These are phyloP conservation scores for Abrus precatorius DNA, from an alignment of 306 rosid genomes.

Conservation along the genomic window DNA sequence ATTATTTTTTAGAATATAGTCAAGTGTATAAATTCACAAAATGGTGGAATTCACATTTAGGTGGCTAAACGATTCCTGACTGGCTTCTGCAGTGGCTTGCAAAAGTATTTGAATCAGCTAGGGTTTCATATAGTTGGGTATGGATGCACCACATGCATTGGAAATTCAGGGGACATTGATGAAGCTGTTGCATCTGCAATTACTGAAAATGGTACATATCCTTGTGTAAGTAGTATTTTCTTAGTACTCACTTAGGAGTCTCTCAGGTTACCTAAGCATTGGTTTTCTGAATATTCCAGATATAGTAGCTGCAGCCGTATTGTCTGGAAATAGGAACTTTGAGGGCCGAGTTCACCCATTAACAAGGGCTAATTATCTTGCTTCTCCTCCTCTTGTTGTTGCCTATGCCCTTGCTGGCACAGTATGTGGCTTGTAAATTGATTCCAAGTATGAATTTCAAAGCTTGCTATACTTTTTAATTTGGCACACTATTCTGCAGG, in stretches of 20 bases:
- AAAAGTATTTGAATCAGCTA: constrained; percentile 86
- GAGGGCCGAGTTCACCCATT: constrained; percentile 98
- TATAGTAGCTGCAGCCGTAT: constrained; percentile 92
- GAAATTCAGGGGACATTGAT: constrained; percentile 93
- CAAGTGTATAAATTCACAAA: constrained; percentile 12
- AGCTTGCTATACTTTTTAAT: constrained; percentile 43
- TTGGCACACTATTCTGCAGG: constrained; percentile 64
- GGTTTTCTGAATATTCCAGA: constrained; percentile 61
- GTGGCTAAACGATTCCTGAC: constrained; percentile 28
- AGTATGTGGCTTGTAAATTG: constrained; percentile 63
- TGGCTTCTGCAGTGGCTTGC: constrained; percentile 74
- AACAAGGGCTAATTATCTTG: constrained; percentile 97
- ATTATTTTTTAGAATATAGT: constrained; percentile 35
- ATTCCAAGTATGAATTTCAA: constrained; percentile 19
- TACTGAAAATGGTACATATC: constrained; percentile 75
- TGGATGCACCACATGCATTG: constrained; percentile 99
- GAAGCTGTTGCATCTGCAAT: constrained; percentile 90
- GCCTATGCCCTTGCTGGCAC: constrained; percentile 99
- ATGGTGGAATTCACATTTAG: background rate
- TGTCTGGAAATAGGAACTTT: constrained; percentile 96
- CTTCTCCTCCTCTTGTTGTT: constrained; percentile 99
- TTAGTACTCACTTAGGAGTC: constrained; percentile 23
- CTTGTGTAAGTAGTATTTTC: constrained; percentile 35
- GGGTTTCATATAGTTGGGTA: constrained; percentile 94
- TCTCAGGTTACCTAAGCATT: constrained; percentile 37